Base-by-base conservation (phyloP, 2,329 filamentous ascomycete species). In the Cladosporium halotolerans region DNA sequence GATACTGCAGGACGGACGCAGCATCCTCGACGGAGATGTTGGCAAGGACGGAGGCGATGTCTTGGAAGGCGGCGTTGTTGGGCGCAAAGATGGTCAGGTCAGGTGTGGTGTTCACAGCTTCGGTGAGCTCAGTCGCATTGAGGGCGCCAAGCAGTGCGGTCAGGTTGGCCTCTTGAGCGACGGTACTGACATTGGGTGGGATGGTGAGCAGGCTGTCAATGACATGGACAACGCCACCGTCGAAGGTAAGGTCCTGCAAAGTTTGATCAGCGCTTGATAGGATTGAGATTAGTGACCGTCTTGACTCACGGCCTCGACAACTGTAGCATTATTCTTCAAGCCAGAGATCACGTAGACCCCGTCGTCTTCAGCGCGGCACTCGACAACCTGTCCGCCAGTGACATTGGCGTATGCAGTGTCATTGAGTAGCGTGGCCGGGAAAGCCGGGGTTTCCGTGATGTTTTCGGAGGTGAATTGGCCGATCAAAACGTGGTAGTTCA, bases 61-160 rank as follows among this genome's bases (percentile, higher is more conserved):
- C 67, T 33, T 76, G 71, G 70, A 86, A 82, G 10, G 82, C 82
- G 2, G 70, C 70, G 64, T 85, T 82, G 63, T 71, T 76, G 1
- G 84, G 84, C 0, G 79, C 82, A 58, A 88, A 86, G 57, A 87
- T 73, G 52, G 84, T 87, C 38, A 86, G 58, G 62, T 82, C 73
- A 16, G 72, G 52, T 9, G 57, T 53, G 10, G 28, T 41, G 32
- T 54, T 52, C 32, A 60, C 44, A 11, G 54, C 43, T 8, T 44
- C 44, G 28, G 56, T 54, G 10, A 60, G 39, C n/a, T 55, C 45
- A n/a, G 57, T 56, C 16, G 42, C 45, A 38, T 60, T 40, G n/a
- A 60, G 51, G 39, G 57, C 55, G 19, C 45, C 46, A n/a, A 59
- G 50, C 33, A 60, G 44, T 32, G 55, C 52, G 34, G 55, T 48